A percentile compares a stretch with the other conserved stretches of the same genome.
phyloP scores from a whole-genome alignment of 2,329 filamentous ascomycete species.

The Nothophoma quercina region DNA sequence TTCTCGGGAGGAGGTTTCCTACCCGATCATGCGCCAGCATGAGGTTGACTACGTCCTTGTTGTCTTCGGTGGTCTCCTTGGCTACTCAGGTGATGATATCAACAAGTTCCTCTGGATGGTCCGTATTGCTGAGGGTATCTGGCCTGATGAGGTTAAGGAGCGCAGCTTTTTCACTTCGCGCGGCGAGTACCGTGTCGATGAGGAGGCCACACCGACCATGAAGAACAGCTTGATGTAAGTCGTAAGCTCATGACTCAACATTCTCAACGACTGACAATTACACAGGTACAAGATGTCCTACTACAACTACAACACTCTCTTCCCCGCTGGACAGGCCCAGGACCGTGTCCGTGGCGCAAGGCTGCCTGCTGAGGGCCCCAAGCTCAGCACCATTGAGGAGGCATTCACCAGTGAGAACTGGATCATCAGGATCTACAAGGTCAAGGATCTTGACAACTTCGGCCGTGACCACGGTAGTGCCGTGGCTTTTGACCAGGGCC shows the following conservation, averaged over 20 bases:
- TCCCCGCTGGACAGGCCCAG: conserved; percentile 86
- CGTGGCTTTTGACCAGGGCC: conserved; percentile 75
- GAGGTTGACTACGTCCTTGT: conserved; percentile 99
- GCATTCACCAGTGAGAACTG: conserved; percentile 99
- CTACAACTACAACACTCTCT: conserved; percentile 93
- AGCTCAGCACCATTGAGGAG: conserved; percentile 90
- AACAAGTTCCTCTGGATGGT: conserved; percentile 99
- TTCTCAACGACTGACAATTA: conserved; percentile 44
- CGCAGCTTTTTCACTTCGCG: conserved; percentile 92
- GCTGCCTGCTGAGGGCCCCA: conserved; percentile 83
- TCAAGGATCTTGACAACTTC: conserved; percentile 97
- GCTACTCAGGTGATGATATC: conserved; percentile 98
- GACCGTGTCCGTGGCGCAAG: conserved; percentile 86
- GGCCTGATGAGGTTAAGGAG: conserved; percentile 99
- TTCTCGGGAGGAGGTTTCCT: conserved; percentile 95
- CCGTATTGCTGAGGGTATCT: conserved; percentile 97
- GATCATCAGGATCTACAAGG: conserved; percentile 99
- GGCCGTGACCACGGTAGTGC: conserved; percentile 82
- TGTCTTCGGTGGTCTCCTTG: conserved; percentile 93
- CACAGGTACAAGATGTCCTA: conserved; percentile 99
- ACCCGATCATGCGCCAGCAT: conserved; percentile 97
- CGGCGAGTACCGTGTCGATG: conserved; percentile 94
- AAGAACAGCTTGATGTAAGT: conserved; percentile 98
- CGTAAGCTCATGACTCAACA: not conserved
- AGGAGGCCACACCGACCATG: conserved; percentile 94